phyloP scores from a whole-genome alignment of 2,329 filamentous ascomycete genomes.

The Geosmithia putterillii region DNA sequence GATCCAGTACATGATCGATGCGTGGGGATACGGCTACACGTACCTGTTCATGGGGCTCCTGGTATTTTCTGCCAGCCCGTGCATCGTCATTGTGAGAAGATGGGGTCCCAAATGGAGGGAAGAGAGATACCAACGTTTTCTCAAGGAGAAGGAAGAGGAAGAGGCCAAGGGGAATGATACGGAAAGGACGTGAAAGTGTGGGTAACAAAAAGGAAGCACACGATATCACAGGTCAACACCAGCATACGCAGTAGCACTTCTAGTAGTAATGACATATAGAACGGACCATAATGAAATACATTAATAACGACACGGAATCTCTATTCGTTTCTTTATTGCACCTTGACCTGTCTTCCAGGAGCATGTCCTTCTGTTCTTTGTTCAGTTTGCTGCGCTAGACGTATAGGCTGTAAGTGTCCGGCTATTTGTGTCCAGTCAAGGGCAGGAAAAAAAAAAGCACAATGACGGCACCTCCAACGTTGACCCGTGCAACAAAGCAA shows the following conservation, averaged over 20 bases:
- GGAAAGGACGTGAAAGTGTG: not conserved
- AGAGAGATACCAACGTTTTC: constrained; percentile 12
- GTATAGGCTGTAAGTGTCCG: not conserved
- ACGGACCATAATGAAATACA: too few relatives aligned
- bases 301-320: too few relatives aligned
- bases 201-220: not conserved
- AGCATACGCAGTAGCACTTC: too few relatives aligned
- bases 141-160: not conserved
- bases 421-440: not conserved
- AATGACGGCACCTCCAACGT: not conserved
- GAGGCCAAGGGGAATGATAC: too few relatives aligned
- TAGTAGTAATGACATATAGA: too few relatives aligned
- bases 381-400: not conserved
- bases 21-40: constrained; percentile 24
- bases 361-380: not conserved
- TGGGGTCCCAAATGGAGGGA: constrained; percentile 19
- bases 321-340: too few relatives aligned
- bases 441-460: not conserved
- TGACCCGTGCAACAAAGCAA: not conserved
- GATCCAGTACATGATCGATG: constrained; percentile 26
- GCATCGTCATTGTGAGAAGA: constrained; percentile 14
- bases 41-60: constrained; percentile 20
- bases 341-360: not conserved
- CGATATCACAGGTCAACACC: too few relatives aligned
- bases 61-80: constrained; percentile 13